These are phyloP conservation scores for Colletotrichum aenigma DNA, from an alignment of 2,329 filamentous ascomycete species.

Conservation along the genomic window DNA sequence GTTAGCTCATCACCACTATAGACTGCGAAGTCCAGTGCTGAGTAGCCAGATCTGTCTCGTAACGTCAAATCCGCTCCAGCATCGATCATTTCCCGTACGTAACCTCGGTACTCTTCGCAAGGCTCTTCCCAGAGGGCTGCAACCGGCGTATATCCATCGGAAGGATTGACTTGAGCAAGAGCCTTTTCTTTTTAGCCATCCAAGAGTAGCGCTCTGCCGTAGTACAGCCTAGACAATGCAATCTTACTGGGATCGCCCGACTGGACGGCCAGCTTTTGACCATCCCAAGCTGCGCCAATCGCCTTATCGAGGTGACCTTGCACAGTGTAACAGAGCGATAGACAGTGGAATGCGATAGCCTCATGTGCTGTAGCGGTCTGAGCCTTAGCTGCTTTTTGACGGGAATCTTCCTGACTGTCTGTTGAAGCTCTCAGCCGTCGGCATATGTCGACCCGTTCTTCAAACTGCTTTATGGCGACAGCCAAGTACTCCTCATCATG, in stretches of 20 bases:
- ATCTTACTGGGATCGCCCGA: conserved; percentile 29
- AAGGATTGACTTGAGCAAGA: conserved; percentile 30
- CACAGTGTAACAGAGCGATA: conserved; percentile 36
- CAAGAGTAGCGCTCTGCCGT: conserved; percentile 30
- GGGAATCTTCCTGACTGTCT: background rate
- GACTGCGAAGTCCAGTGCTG: conserved; percentile 39
- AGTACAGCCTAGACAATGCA: conserved; percentile 35
- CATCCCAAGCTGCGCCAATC: conserved; percentile 18
- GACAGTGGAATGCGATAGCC: conserved; percentile 31
- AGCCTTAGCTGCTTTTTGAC: background rate
- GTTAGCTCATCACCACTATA: conserved; percentile 31
- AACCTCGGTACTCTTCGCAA: conserved; percentile 36
- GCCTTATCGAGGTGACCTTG: conserved; percentile 26
- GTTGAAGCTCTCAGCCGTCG: background rate
- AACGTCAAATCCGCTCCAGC: conserved; percentile 34
- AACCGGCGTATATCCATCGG: conserved; percentile 31
- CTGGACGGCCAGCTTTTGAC: conserved; percentile 13
- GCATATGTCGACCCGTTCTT: background rate
- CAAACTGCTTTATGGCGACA: conserved; percentile 26
- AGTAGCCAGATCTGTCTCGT: conserved; percentile 37
- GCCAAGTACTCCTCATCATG: conserved; percentile 24
- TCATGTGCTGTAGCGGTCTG: conserved; percentile 22
- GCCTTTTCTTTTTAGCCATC: conserved; percentile 28
- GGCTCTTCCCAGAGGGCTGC: conserved; percentile 42
- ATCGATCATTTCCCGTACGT: conserved; percentile 35